These are phyloP conservation scores for Arabidopsis lyrata DNA, from an alignment of 441 rosid species.

Conservation along the genomic window DNA sequence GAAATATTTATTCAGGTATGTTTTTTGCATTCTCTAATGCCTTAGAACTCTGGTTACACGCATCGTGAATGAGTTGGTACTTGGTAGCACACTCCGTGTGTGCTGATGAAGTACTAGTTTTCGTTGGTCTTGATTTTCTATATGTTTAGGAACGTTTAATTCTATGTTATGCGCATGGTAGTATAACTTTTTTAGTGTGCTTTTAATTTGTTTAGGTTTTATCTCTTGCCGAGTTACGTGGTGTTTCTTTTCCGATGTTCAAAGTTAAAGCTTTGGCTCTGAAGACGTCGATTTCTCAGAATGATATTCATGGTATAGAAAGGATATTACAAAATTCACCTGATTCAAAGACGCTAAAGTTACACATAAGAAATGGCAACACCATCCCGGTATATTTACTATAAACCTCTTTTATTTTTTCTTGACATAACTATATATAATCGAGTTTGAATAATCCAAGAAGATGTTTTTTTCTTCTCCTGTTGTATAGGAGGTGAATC, in stretches of 20 bases:
- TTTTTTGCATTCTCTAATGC: background rate
- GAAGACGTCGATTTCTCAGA: background rate
- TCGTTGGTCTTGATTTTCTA: background rate
- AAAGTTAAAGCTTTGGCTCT: conserved; percentile 7
- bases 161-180: background rate
- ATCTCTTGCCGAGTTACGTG: background rate
- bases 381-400: background rate
- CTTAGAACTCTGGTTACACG: too few relatives aligned
- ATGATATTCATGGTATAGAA: conserved; percentile 12
- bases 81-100: too few relatives aligned
- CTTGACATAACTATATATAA: background rate
- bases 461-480: too few relatives aligned
- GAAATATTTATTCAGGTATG: conserved; percentile 18
- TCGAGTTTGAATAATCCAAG: background rate
- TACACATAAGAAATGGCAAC: background rate
- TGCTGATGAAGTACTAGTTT: background rate
- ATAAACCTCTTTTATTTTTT: background rate
- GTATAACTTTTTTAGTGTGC: too few relatives aligned
- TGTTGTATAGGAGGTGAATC: background rate
- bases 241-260: background rate
- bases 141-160: too few relatives aligned
- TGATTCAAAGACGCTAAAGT: background rate
- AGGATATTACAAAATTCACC: conserved; percentile 18
- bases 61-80: too few relatives aligned
- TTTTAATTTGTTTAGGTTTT: conserved; percentile 15